phyloP scores from a whole-genome alignment of 345 rosid species.

The Boechera retrofracta region DNA sequence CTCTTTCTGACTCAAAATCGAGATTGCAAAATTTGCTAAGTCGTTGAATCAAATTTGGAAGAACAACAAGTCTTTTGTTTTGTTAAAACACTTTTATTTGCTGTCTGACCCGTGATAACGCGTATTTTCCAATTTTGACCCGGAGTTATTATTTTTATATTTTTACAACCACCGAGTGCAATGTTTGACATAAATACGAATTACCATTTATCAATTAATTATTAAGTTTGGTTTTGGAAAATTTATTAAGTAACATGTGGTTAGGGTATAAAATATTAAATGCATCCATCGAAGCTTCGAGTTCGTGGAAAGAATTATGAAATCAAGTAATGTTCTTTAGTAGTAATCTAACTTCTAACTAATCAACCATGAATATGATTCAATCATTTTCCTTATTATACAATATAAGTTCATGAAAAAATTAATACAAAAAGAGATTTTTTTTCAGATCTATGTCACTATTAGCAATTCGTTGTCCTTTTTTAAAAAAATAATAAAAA shows the following conservation, averaged over 20 bases:
- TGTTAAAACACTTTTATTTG: neutral
- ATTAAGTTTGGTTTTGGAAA: neutral
- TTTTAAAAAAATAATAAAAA: neutral
- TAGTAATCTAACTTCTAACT: neutral
- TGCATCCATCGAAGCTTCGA: slow-evolving; percentile 7
- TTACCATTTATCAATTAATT: neutral
- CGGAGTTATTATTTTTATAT: neutral
- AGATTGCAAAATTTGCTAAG: neutral
- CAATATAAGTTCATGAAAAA: neutral
- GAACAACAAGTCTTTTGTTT: neutral
- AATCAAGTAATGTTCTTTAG: neutral
- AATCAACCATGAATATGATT: neutral
- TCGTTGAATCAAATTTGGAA: slow-evolving; percentile 13
- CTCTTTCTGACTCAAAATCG: slow-evolving; percentile 12
- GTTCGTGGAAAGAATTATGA: slow-evolving; percentile 17
- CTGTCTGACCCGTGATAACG: slow-evolving; percentile 14
- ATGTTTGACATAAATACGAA: slow-evolving; percentile 10
- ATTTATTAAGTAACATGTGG: neutral
- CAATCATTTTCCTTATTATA: slow-evolving; percentile 18
- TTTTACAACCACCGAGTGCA: slow-evolving; percentile 1
- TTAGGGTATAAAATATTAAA: neutral
- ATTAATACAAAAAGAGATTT: neutral
- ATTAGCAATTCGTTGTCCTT: slow-evolving; percentile 11
- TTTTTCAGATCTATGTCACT: slow-evolving; percentile 9
- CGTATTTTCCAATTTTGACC: neutral